phyloP scores from a whole-genome alignment of 139 green algal genomes.

The Trebouxia sp. region DNA sequence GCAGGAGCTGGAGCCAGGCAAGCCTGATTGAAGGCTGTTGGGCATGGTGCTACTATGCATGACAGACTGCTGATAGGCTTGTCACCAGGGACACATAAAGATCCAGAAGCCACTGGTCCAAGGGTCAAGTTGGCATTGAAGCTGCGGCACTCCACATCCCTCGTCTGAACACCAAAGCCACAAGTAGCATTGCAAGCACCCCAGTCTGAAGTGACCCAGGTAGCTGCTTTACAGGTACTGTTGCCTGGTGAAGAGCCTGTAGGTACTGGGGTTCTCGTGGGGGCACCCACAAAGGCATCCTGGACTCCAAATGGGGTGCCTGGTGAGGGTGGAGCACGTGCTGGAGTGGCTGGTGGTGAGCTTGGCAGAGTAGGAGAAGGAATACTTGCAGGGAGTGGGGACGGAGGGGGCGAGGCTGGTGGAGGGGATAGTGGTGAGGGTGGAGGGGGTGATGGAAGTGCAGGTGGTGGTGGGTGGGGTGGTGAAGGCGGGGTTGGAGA shows the following conservation, averaged over 20 bases:
- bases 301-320: background rate
- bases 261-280: background rate
- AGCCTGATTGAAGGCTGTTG: background rate
- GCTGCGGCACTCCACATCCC: slow-evolving; percentile 3
- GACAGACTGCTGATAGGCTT: slow-evolving; percentile 3
- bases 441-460: background rate
- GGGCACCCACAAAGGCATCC: background rate
- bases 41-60: slow-evolving; percentile 3
- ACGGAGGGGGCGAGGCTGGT: background rate
- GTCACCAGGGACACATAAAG: background rate
- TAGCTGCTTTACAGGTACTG: background rate
- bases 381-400: too few relatives aligned
- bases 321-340: background rate
- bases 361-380: background rate
- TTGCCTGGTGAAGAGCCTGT: background rate
- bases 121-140: slow-evolving; percentile 3
- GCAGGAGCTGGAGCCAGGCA: background rate
- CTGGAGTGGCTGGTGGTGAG: too few relatives aligned
- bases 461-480: background rate
- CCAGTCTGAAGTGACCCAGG: slow-evolving; percentile 3
- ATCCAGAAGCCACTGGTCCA: background rate
- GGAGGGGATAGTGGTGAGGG: background rate
- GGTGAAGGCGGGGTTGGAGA: background rate
- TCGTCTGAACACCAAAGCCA: slow-evolving; percentile 13
- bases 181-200: slow-evolving; percentile 8